Conservation (phyloP, 371 early-diverging fungal species). For the Mucor plumbeus region DNA sequence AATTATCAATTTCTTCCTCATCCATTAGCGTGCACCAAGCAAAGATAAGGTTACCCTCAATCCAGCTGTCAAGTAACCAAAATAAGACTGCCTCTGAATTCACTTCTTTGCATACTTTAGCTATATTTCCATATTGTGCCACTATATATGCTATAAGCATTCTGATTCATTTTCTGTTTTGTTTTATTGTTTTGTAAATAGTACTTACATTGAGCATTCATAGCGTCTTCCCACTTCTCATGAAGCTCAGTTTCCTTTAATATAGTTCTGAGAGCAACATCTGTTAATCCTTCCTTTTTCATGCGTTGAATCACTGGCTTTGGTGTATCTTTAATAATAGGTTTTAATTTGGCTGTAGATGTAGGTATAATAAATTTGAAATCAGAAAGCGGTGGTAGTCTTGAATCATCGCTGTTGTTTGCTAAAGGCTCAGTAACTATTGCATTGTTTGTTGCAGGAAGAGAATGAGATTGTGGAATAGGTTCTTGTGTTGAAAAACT, state of each 20-base stretch:
- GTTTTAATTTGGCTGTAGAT: neutral
- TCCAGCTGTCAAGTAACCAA: conserved; percentile 24
- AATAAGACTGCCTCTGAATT: conserved; percentile 5
- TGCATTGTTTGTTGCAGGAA: too few species aligned
- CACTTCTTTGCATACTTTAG: conserved; percentile 12
- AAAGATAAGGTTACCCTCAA: conserved; percentile 23
- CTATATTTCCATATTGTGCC: conserved; percentile 21
- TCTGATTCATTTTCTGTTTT: too few species aligned
- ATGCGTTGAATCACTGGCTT: neutral
- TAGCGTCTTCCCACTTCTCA: neutral
- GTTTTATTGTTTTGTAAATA: neutral
- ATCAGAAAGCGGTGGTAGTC: neutral
- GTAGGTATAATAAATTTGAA: neutral
- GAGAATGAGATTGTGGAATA: neutral
- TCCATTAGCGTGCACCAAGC: conserved; percentile 23
- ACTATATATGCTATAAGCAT: neutral
- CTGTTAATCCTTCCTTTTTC: neutral
- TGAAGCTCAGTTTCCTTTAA: neutral
- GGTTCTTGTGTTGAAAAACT: neutral
- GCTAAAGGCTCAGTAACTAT: neutral
- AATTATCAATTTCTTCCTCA: conserved; percentile 12
- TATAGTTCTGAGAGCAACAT: neutral
- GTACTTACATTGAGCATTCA: neutral
- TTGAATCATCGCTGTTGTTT: neutral
- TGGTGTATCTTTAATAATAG: neutral